These are phyloP conservation scores for Emmonsiellopsis sp. DNA, from an alignment of 2,329 filamentous ascomycete genomes.

Conservation along the genomic window DNA sequence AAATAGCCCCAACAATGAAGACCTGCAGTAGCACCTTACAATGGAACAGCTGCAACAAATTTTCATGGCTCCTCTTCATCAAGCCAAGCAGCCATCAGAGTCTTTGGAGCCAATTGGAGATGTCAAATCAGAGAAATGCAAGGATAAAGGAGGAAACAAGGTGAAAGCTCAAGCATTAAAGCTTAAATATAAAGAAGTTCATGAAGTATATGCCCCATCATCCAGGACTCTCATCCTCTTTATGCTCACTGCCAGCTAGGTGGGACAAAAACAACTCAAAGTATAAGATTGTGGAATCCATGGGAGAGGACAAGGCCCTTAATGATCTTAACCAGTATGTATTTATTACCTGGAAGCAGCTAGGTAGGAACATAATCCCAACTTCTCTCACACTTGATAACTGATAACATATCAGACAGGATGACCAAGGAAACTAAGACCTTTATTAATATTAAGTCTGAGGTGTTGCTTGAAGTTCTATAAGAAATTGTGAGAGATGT, in stretches of 20 bases:
- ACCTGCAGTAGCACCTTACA: not conserved
- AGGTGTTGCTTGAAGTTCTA: slow-evolving; percentile 22
- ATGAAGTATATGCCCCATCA: slow-evolving; percentile 14
- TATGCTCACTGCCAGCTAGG: slow-evolving; percentile 12
- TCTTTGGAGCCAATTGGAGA: not conserved
- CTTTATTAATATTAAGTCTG: slow-evolving; percentile 25
- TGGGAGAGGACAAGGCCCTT: slow-evolving; percentile 10
- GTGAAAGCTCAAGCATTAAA: slow-evolving; percentile 9
- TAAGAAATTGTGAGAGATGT: slow-evolving; percentile 22
- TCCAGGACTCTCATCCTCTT: slow-evolving; percentile 6
- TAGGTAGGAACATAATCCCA: slow-evolving; percentile 13
- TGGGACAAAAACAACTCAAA: slow-evolving; percentile 20
- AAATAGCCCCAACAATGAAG: not conserved
- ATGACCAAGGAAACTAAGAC: slow-evolving; percentile 15
- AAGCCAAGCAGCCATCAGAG: slow-evolving; percentile 1
- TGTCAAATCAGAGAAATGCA: not conserved
- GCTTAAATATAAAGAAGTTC: slow-evolving; percentile 15
- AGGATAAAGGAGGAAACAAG: not conserved
- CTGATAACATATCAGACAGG: slow-evolving; percentile 14
- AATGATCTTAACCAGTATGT: slow-evolving; percentile 17
- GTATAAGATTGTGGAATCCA: slow-evolving; percentile 21
- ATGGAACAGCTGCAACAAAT: not conserved
- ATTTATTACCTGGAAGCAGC: slow-evolving; percentile 18
- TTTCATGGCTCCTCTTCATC: not conserved
- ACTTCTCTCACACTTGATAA: slow-evolving; percentile 10